Evolutionary conservation across 257 asterid species (phyloP).

Genomic region (Gynochthodes officinalis): DNA sequence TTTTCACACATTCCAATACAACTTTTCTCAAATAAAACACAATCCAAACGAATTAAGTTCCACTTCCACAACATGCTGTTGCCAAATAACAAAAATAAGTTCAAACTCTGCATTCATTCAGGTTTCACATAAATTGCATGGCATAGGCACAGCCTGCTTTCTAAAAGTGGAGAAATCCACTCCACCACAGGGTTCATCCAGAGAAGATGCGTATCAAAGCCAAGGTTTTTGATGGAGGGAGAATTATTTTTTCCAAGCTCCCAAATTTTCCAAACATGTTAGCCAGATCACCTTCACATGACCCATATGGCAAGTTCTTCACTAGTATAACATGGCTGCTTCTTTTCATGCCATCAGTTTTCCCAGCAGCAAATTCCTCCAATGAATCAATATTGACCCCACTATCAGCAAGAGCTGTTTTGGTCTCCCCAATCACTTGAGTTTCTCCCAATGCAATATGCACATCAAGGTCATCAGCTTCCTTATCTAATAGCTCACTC

Average conservation of each 20-base stretch:
- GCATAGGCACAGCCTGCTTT: no score
- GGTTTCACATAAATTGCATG: no score
- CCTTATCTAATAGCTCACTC: constrained; percentile 79
- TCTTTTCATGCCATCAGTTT: constrained; percentile 71
- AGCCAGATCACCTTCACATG: constrained; percentile 78
- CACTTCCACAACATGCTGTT: no score
- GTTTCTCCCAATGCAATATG: constrained; percentile 92
- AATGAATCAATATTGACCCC: constrained; percentile 76
- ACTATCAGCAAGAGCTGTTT: constrained; percentile 71
- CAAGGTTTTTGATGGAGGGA: constrained; percentile 83
- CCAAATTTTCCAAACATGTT: constrained; percentile 84
- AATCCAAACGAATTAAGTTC: no score
- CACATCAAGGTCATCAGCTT: constrained; percentile 76
- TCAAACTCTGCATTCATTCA: no score
- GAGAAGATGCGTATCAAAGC: constrained; percentile 62
- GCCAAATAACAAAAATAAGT: no score
- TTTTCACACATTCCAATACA: no score
- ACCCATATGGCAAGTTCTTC: constrained; percentile 87
- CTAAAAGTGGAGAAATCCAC: no score
- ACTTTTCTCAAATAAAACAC: no score
- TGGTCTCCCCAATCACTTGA: constrained; percentile 90
- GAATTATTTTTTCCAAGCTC: constrained; percentile 74
- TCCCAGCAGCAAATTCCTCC: constrained; percentile 79
- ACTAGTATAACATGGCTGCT: constrained; percentile 87
- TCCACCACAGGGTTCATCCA: no score